Percentiles rank a stretch among this genome's conserved stretches.
phyloP scores from a whole-genome alignment of 148 eudicot species.

The Cornus controversa region DNA sequence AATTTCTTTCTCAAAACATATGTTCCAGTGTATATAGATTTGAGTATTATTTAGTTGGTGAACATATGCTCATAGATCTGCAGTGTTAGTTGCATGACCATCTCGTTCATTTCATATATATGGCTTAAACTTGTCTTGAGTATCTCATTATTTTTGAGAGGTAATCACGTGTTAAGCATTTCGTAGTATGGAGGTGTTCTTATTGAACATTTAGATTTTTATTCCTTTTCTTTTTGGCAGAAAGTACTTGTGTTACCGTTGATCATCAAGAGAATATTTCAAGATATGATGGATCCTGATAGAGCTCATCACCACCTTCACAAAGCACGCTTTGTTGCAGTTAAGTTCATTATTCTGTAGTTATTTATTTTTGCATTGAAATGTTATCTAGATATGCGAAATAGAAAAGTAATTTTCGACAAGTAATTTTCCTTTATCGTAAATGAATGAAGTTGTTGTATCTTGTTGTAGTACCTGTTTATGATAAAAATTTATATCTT shows the following conservation, averaged over 20 bases:
- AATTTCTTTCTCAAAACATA: too few relatives aligned
- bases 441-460: too few relatives aligned
- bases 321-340: constrained; percentile 45
- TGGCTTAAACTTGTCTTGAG: not conserved
- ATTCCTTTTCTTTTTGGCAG: constrained; percentile 25
- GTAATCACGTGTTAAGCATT: not conserved
- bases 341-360: constrained; percentile 26
- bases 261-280: constrained; percentile 32
- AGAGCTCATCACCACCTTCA: constrained; percentile 32
- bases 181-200: not conserved
- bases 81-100: not conserved
- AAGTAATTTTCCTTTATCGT: too few relatives aligned
- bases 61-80: not conserved
- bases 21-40: not conserved
- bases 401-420: too few relatives aligned
- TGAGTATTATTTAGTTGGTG: not conserved
- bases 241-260: constrained; percentile 40
- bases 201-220: not conserved
- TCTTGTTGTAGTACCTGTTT: not conserved
- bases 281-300: constrained; percentile 50
- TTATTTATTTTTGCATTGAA: too few relatives aligned
- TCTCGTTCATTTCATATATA: not conserved
- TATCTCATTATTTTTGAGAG: not conserved
- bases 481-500: not conserved
- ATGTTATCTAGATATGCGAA: too few relatives aligned